Conservation (phyloP, 169 alveolate species). For the Cryptosporidium viatorum region DNA sequence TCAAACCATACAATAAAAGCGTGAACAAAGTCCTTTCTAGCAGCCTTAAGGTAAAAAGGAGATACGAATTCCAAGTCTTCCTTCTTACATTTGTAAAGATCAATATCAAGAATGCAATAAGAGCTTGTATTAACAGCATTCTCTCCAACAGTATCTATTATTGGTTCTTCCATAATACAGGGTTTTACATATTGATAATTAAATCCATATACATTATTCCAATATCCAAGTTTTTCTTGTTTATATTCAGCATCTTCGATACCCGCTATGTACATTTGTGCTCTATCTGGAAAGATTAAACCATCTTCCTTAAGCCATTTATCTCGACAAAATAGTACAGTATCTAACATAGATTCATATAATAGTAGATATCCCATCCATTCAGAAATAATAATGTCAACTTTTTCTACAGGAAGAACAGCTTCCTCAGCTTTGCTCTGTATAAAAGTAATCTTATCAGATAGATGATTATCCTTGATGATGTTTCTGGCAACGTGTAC, state of each 20-base stretch:
- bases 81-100: slow-evolving; percentile 90
- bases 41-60: slow-evolving; percentile 82
- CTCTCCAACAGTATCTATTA: slow-evolving; percentile 92
- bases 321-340: slow-evolving; percentile 96
- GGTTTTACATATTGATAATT: slow-evolving; percentile 92
- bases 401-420: slow-evolving; percentile 94
- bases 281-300: slow-evolving; percentile 95
- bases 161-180: slow-evolving; percentile 93
- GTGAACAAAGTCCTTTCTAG: slow-evolving; percentile 87
- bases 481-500: slow-evolving; percentile 92
- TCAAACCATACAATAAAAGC: slow-evolving; percentile 95
- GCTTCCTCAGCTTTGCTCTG: slow-evolving; percentile 97
- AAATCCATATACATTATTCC: slow-evolving; percentile 96
- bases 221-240: slow-evolving; percentile 91
- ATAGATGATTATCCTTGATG: slow-evolving; percentile 89
- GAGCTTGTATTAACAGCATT: slow-evolving; percentile 88
- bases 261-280: slow-evolving; percentile 93
- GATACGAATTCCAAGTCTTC: slow-evolving; percentile 93
- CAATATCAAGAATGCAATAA: slow-evolving; percentile 89
- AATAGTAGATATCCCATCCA: slow-evolving; percentile 99
- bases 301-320: slow-evolving; percentile 96
- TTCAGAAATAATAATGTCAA: slow-evolving; percentile 97
- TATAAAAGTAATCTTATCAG: slow-evolving; percentile 91
- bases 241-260: slow-evolving; percentile 97
- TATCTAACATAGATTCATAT: slow-evolving; percentile 97